Conservation (phyloP, 208 protist genomes). For the Tritrichomonas foetus region DNA sequence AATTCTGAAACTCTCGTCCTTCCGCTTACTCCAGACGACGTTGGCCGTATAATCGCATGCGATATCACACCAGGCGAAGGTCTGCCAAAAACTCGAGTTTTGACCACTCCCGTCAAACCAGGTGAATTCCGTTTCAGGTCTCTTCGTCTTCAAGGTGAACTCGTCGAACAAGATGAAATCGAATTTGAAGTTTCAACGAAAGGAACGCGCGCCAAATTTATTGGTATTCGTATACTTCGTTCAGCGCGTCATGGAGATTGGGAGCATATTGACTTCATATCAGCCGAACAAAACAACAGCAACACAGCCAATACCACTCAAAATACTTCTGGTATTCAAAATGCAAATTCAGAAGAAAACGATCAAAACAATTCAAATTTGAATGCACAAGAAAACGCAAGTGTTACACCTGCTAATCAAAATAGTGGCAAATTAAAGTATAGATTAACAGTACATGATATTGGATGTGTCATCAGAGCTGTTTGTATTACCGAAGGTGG, state of each 20-base stretch:
- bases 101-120: neutral
- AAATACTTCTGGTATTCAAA: no score
- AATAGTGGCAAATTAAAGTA: neutral
- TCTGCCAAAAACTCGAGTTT: neutral
- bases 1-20: neutral
- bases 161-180: constrained; percentile 9
- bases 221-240: neutral
- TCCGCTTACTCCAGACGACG: neutral
- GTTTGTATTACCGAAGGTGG: constrained; percentile 26
- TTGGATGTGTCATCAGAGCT: neutral
- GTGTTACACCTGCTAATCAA: no score
- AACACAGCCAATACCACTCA: no score
- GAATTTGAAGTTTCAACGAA: neutral
- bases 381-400: no score
- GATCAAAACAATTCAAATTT: neutral
- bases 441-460: neutral
- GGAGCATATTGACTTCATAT: neutral
- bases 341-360: no score
- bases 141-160: neutral
- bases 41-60: neutral
- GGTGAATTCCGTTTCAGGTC: constrained; percentile 30
- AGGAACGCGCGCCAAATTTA: neutral
- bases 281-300: neutral
- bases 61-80: neutral
- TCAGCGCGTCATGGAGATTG: neutral